Evolutionary conservation across 192 early-diverging fungal genomes (phyloP).

Genomic region (Thamnidium elegans): DNA sequence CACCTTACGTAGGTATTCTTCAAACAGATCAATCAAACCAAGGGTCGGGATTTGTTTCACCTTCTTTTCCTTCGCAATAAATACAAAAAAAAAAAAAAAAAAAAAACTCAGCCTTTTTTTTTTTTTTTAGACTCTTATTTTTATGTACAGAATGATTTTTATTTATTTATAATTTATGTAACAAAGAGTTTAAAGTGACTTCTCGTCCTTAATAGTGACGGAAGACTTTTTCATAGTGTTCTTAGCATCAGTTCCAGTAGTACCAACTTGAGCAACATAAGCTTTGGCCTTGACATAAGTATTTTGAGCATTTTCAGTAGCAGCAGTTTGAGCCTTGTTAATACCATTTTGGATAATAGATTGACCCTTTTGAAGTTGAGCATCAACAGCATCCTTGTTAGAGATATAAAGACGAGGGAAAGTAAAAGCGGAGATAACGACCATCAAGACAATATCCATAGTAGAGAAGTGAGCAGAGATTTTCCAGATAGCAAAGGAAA

Average conservation of each 20-base stretch:
- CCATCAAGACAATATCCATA: slow-evolving; percentile 6
- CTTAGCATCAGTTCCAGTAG: slow-evolving; percentile 29
- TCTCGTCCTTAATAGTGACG: slow-evolving; percentile 15
- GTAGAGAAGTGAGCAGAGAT: slow-evolving; percentile 24
- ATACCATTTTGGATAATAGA: slow-evolving; percentile 2
- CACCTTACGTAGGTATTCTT: slow-evolving; percentile 75
- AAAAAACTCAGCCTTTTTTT: too few relatives aligned
- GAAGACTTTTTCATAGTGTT: slow-evolving; percentile 19
- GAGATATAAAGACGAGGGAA: slow-evolving; percentile 28
- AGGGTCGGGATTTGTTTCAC: background rate
- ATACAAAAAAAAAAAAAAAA: too few relatives aligned
- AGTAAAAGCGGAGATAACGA: slow-evolving; percentile 18
- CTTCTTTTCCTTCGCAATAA: background rate
- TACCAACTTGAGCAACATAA: slow-evolving; percentile 21
- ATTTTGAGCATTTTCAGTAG: slow-evolving; percentile 7
- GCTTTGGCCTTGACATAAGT: slow-evolving; percentile 25
- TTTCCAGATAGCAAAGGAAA: slow-evolving; percentile 18
- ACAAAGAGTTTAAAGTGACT: slow-evolving; percentile 3
- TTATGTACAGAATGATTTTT: background rate
- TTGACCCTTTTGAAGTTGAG: slow-evolving; percentile 20
- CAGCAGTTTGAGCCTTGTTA: slow-evolving; percentile 2
- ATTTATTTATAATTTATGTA: background rate
- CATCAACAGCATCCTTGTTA: slow-evolving; percentile 27
- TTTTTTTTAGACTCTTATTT: background rate
- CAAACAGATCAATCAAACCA: slow-evolving; percentile 34